phyloP scores from a whole-genome alignment of 768 basidiomycete genomes.

The Macrocybe gigantea region DNA sequence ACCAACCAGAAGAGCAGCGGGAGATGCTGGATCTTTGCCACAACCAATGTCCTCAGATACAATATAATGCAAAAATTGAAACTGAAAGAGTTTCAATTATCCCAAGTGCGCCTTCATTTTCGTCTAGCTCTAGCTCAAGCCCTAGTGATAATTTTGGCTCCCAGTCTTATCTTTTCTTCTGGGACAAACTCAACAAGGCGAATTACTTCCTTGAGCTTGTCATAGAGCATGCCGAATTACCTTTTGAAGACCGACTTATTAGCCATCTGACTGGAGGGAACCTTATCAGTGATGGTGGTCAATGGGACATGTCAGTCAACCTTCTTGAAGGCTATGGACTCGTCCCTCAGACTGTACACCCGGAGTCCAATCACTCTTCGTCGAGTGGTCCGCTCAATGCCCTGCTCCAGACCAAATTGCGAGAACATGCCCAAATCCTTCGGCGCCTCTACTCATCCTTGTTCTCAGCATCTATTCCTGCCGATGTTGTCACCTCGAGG shows the following conservation, averaged over 20 bases:
- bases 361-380: conserved; percentile 81
- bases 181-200: conserved; percentile 91
- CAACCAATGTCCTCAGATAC: conserved; percentile 82
- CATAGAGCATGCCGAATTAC: conserved; percentile 74
- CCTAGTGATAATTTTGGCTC: background rate
- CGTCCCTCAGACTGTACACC: conserved; percentile 77
- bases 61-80: conserved; percentile 82
- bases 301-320: conserved; percentile 86
- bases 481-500: conserved; percentile 40
- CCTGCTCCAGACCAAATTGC: conserved; percentile 84
- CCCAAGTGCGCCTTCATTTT: conserved; percentile 49
- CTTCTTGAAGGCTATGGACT: conserved; percentile 71
- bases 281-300: conserved; percentile 88
- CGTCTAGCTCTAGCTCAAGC: background rate
- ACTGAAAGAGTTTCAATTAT: conserved; percentile 85
- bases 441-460: conserved; percentile 57
- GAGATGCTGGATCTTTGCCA: conserved; percentile 94
- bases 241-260: conserved; percentile 81
- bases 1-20: conserved; percentile 87
- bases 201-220: conserved; percentile 90
- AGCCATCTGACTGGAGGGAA: conserved; percentile 59
- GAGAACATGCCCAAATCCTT: conserved; percentile 84
- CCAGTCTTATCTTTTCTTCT: conserved; percentile 90
- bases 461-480: conserved; percentile 37
- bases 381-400: conserved; percentile 66